Evolutionary conservation across 768 basidiomycete species (phyloP), one percentile per base, ranked within the genome.

Genomic region (Mrakia blollopis): DNA sequence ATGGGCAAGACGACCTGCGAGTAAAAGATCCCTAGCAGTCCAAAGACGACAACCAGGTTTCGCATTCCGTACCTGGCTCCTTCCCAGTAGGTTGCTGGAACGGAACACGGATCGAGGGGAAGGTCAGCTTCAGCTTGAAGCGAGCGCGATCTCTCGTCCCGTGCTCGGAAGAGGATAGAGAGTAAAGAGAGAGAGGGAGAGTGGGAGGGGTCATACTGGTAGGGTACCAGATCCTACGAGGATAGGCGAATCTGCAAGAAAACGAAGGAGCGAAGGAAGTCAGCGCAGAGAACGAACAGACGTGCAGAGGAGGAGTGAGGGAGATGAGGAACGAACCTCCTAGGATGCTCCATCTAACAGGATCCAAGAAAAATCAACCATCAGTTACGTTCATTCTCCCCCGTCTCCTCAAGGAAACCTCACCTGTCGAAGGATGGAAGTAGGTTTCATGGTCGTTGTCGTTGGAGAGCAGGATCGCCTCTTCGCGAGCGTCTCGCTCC

Each of bases 361-460:
- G 23, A 57, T 57, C 28, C 57, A 4, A n/a, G n/a, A n/a, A n/a
- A 13, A 3, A 13, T 50, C 16, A 7, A 57, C 6, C 7, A n/a
- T 9, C n/a, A 57, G 57, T 50, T 4, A 57, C n/a, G 1, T 23
- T 5, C 11, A n/a, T n/a, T 28, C 18, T 21, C 16, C 18, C 47
- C 21, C 18, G 2, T 21, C 47, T 50, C 47, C 21, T 9, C 57
- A 7, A 28, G 13, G 52, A 54, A n/a, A 9, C 21, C 52, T 54
- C 52, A 11, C 52, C 25, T 8, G 21, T 7, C 52, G 52, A n/a
- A 54, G 52, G 52, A 54, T n/a, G 57, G 7, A 7, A n/a, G 57
- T n/a, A n/a, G 57, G 57, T n/a, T 57, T 57, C 57, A 57, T 57
- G 57, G 28, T 57, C 57, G 57, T 57, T 57, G n/a, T n/a, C n/a